These are phyloP conservation scores for Taphrina sp. DNA, from an alignment of 1,139 yeast species.

Conservation along the genomic window DNA sequence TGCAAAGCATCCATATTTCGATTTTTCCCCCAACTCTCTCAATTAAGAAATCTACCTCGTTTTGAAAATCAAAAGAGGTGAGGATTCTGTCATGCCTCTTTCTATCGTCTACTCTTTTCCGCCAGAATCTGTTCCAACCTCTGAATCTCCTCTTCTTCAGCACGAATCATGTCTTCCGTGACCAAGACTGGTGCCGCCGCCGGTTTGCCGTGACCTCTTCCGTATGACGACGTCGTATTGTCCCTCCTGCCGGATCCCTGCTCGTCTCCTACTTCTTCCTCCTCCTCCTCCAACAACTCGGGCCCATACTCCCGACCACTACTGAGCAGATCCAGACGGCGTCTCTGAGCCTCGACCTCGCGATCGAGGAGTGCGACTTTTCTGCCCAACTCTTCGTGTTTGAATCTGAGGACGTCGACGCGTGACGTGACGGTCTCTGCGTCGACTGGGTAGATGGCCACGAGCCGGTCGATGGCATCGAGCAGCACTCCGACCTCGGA, in stretches of 20 bases:
- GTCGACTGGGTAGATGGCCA: conserved; percentile 6
- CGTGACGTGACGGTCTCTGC: conserved; percentile 1
- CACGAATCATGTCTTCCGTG: conserved; percentile 21
- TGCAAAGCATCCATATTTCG: too few species aligned
- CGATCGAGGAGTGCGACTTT: conserved; percentile 15
- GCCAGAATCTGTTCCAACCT: conserved; percentile 12
- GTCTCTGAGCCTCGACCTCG: conserved; percentile 13
- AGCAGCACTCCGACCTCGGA: conserved; percentile 9
- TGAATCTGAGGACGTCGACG: conserved; percentile 23
- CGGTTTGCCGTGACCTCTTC: too few species aligned
- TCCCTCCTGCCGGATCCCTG: too few species aligned
- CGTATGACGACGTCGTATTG: too few species aligned
- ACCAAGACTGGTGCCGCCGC: too few species aligned
- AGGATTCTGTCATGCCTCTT: too few species aligned
- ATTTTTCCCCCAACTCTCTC: too few species aligned
- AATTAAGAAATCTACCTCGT: too few species aligned
- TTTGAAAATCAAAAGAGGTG: too few species aligned
- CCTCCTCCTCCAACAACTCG: neutral
- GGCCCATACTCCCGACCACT: neutral
- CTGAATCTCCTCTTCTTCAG: conserved; percentile 20
- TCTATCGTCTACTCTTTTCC: conserved; percentile 44
- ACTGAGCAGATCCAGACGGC: conserved; percentile 3
- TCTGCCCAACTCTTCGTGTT: neutral
- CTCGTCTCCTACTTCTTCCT: neutral
- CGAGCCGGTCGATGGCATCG: conserved; percentile 7